Base-by-base conservation (phyloP, 179 eudicot species). In the Silene noctiflora region DNA sequence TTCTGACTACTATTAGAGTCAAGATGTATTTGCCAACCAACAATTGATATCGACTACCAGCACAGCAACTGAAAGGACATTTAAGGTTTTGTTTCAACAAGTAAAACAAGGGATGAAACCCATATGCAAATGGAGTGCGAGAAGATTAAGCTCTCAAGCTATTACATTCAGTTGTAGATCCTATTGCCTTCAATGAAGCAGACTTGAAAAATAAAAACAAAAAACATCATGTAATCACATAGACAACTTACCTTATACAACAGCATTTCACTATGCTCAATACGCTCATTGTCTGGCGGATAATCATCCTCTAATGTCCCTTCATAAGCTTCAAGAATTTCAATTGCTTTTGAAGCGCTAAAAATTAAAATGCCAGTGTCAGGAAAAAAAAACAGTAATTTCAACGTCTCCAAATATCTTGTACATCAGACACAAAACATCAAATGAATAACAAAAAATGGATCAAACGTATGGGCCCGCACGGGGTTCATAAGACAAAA, bases 281-380 rank as follows among this genome's bases (percentile, higher is more conserved):
- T 82, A 39, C 94, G 97, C 78, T 96, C 99, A 82, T 87, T 96
- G 58, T 93, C 97, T 22, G 99, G 98, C 74, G 99, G 99, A 78
- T 91, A 88, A 83, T 93, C 99, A 67, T 96, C 98, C 78, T 93
- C 98, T 65, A 96, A 87, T 53, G 99, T 96, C 79, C 99, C 98
- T 90, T 94, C 98, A 91, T 93, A 96, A 69, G 99, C 99, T 81
- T 94, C 97, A 81, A 96, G 97, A 81, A 96, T 96, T 76, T 91
- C 96, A 85, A 96, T 85, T 61, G 98, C 98, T 84, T 96, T 96
- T 69, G 97, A 84, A 76, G 91, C 91, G 86, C 99, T 96, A 72
- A 46, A 22, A 72, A 80, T 71, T 44, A 78, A 76, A 53, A 1
- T 31, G 29, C 14, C 21, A 42, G 65, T 13, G 53, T 75, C 21